A percentile compares a stretch with the other conserved stretches of the same genome.
Evolutionary conservation across 306 rosid genomes (phyloP).

Genomic region (Trifolium subterraneum): DNA sequence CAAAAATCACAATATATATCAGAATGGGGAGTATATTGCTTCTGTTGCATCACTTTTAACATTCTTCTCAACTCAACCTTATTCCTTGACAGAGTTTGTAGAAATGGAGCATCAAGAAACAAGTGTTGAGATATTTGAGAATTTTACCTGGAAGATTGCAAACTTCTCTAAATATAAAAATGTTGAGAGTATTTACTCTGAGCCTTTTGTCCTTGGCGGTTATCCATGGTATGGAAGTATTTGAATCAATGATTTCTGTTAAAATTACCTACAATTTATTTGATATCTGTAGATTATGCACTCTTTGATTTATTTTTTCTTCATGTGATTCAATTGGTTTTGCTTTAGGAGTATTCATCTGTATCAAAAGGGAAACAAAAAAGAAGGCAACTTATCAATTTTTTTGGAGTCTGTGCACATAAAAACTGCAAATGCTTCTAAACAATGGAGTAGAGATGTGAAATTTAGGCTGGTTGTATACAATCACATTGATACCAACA

Average conservation of each 20-base stretch:
- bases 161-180: too few relatives aligned
- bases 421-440: background rate
- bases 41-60: too few relatives aligned
- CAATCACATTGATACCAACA: background rate
- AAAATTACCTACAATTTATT: too few relatives aligned
- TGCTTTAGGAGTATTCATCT: background rate
- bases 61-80: too few relatives aligned
- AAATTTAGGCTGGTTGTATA: background rate
- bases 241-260: too few relatives aligned
- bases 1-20: too few relatives aligned
- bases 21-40: too few relatives aligned
- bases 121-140: too few relatives aligned
- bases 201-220: conserved; percentile 26
- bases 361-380: background rate
- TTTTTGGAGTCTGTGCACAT: background rate
- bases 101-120: too few relatives aligned
- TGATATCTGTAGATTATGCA: too few relatives aligned
- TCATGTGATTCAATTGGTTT: background rate
- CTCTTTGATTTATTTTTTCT: background rate
- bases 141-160: too few relatives aligned
- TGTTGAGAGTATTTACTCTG: background rate
- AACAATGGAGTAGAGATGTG: background rate
- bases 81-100: background rate
- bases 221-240: conserved; percentile 25
- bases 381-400: background rate